Conservation (phyloP, 2,329 filamentous ascomycete species). For the Trichoderma sp. region DNA sequence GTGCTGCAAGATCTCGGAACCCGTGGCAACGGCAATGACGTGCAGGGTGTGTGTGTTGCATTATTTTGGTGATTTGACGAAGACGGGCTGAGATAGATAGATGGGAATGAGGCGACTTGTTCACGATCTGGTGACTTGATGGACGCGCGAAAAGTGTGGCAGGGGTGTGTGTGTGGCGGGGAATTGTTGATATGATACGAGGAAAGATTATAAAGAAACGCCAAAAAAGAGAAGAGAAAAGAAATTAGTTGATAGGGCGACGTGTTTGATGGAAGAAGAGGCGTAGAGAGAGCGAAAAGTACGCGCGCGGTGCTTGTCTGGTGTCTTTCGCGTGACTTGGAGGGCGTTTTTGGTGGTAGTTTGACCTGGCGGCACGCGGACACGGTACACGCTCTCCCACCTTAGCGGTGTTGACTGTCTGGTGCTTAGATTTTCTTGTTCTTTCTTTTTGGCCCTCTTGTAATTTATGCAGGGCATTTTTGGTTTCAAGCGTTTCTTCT, state of each 20-base stretch:
- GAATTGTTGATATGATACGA: background rate
- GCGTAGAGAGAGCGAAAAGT: background rate
- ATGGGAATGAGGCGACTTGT: background rate
- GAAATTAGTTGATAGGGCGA: background rate
- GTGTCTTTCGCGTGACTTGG: background rate
- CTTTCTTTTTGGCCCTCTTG: background rate
- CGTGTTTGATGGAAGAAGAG: background rate
- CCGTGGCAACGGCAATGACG: background rate
- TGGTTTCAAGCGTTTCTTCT: background rate
- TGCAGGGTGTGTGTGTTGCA: background rate
- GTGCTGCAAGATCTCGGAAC: constrained; percentile 1
- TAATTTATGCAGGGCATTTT: background rate
- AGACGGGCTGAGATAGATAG: background rate
- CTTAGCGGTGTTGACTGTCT: background rate
- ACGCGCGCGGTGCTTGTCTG: background rate
- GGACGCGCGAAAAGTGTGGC: background rate
- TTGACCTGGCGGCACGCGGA: constrained; percentile 1
- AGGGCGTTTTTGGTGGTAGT: background rate
- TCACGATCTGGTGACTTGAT: background rate
- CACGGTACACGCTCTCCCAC: background rate
- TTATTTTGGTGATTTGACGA: background rate
- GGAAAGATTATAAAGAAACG: background rate
- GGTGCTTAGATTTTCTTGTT: background rate
- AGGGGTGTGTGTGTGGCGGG: background rate
- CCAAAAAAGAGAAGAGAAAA: background rate